Conservation (phyloP, 805 yeast species). For the Suhomyces sp. region DNA sequence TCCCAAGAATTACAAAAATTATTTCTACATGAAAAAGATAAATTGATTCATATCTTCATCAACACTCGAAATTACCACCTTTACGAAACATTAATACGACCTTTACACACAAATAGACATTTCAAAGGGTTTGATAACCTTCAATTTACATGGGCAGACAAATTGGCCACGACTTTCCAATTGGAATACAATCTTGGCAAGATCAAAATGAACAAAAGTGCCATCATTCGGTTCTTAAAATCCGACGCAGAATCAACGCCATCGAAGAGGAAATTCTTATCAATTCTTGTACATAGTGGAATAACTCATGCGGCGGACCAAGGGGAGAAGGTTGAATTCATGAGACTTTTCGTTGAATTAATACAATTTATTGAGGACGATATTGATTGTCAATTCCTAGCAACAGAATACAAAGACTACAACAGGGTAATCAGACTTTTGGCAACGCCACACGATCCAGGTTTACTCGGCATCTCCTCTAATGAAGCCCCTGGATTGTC, state of each 20-base stretch:
- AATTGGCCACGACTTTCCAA: slow-evolving; percentile 23
- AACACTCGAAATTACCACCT: slow-evolving; percentile 24
- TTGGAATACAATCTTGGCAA: slow-evolving; percentile 12
- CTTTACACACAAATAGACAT: slow-evolving; percentile 12
- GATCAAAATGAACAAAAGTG: slow-evolving; percentile 11
- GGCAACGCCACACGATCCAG: slow-evolving; percentile 12
- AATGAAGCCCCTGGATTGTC: too few species aligned
- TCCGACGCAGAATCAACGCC: slow-evolving; percentile 11
- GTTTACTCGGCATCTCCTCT: background rate
- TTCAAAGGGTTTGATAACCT: background rate
- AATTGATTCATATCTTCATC: slow-evolving; percentile 26
- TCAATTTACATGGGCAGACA: slow-evolving; percentile 23
- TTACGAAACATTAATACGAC: slow-evolving; percentile 19
- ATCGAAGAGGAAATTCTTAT: slow-evolving; percentile 20
- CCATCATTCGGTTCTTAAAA: slow-evolving; percentile 16
- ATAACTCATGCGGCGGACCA: slow-evolving; percentile 14
- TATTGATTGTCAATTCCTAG: slow-evolving; percentile 18
- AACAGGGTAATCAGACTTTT: slow-evolving; percentile 18
- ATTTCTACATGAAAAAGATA: slow-evolving; percentile 19
- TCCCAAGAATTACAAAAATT: slow-evolving; percentile 14
- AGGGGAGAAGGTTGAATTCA: slow-evolving; percentile 13
- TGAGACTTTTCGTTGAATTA: slow-evolving; percentile 17
- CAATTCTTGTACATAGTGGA: slow-evolving; percentile 16
- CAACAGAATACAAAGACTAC: slow-evolving; percentile 18
- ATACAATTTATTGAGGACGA: slow-evolving; percentile 17